Conservation (phyloP, 257 asterid genomes). For the Solanum tarapatanum region DNA sequence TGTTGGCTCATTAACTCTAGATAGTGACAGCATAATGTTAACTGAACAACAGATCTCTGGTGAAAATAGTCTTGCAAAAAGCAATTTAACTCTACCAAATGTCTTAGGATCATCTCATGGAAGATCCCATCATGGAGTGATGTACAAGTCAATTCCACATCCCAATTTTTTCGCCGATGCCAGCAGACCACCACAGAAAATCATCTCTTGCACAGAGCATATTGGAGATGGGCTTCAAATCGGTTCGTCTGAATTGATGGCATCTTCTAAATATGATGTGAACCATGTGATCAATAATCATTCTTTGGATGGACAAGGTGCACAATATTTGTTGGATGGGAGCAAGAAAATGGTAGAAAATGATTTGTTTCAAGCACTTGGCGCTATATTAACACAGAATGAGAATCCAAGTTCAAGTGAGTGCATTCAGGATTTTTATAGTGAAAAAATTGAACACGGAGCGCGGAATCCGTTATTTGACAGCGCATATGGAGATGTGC, state of each 20-base stretch:
- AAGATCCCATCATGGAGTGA: conserved; percentile 10
- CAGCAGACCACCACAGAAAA: conserved; percentile 9
- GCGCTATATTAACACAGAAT: conserved; percentile 10
- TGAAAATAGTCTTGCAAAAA: conserved; percentile 2
- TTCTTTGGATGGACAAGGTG: conserved; percentile 12
- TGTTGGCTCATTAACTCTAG: conserved; percentile 10
- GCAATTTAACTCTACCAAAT: conserved; percentile 7
- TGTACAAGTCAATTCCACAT: conserved; percentile 9
- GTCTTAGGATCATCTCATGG: conserved; percentile 12
- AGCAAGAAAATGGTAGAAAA: conserved; percentile 12
- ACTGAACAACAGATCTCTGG: conserved; percentile 10
- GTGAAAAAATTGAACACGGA: conserved; percentile 18
- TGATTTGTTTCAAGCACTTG: conserved; percentile 20
- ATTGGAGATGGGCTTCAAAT: conserved; percentile 6
- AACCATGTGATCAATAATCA: conserved; percentile 14
- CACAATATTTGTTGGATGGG: conserved; percentile 6
- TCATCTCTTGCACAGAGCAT: conserved; percentile 2
- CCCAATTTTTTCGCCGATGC: conserved; percentile 9
- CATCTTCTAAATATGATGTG: conserved; percentile 12
- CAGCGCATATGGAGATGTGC: conserved; percentile 21
- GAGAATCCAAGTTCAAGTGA: conserved; percentile 13
- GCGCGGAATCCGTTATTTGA: conserved; percentile 6
- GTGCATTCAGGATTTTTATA: conserved; percentile 19
- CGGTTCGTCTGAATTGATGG: conserved; percentile 20
- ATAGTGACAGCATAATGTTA: conserved; percentile 11